A percentile compares a stretch with the other conserved stretches of the same genome.
These are phyloP conservation scores for Hanseniaspora uvarum DNA, from an alignment of 1,139 yeast species.

Conservation along the genomic window DNA sequence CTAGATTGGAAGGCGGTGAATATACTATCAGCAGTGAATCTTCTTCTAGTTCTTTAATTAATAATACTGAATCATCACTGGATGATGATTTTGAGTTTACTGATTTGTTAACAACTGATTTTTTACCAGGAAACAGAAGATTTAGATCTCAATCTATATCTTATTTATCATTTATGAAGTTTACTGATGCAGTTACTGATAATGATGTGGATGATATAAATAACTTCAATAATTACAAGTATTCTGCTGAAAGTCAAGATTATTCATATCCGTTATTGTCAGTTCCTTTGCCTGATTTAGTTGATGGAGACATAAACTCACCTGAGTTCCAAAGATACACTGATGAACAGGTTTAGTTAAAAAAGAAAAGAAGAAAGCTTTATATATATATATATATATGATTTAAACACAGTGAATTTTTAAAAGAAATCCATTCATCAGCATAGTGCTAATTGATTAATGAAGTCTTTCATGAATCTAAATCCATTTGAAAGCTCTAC, in stretches of 20 bases:
- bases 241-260: constrained; percentile 6
- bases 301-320: neutral
- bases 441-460: constrained; percentile 9
- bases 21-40: neutral
- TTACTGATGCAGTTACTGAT: constrained; percentile 11
- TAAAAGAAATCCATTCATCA: neutral
- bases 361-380: too few species aligned
- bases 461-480: constrained; percentile 12
- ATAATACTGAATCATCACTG: neutral
- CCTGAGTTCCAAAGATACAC: constrained; percentile 6
- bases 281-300: neutral
- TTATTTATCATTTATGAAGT: constrained; percentile 7
- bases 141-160: constrained; percentile 15
- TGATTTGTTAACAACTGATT: constrained; percentile 12
- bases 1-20: neutral
- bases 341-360: constrained; percentile 3
- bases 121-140: constrained; percentile 3
- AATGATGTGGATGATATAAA: constrained; percentile 14
- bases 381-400: neutral
- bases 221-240: constrained; percentile 2
- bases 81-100: constrained; percentile 16
- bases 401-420: too few species aligned
- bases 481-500: neutral
- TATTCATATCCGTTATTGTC: constrained; percentile 4
- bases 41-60: neutral